Percentiles rank a stretch among this genome's conserved stretches.
Evolutionary conservation across 106 monocot species (phyloP).

Genomic region (Dioscorea dumetorum): DNA sequence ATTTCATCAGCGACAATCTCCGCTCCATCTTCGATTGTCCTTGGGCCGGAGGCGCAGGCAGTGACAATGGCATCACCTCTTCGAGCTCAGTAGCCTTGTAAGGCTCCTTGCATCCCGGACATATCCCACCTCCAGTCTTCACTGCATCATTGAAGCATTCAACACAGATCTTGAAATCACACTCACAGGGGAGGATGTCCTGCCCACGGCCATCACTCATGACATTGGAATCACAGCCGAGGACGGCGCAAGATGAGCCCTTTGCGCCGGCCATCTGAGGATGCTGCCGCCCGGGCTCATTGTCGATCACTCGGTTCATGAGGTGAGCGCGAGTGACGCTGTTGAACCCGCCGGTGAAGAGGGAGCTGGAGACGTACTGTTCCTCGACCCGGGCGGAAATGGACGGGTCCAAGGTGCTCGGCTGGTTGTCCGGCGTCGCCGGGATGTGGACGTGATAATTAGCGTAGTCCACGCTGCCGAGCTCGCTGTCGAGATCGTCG

Average conservation of each 20-base stretch:
- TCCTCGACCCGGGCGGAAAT: constrained; percentile 53
- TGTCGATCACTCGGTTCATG: constrained; percentile 48
- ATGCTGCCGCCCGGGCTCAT: constrained; percentile 12
- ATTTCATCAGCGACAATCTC: constrained; percentile 31
- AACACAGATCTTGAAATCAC: constrained; percentile 72
- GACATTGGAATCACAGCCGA: constrained; percentile 63
- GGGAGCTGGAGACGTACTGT: constrained; percentile 65
- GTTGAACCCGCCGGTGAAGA: constrained; percentile 97
- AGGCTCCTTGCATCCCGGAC: constrained; percentile 90
- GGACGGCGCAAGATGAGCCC: constrained; percentile 41
- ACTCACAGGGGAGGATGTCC: constrained; percentile 74
- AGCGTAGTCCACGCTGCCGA: constrained; percentile 49
- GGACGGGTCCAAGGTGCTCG: constrained; percentile 18
- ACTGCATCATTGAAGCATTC: constrained; percentile 83
- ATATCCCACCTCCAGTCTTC: constrained; percentile 37
- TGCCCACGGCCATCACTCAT: constrained; percentile 57
- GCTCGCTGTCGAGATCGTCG: constrained; percentile 54
- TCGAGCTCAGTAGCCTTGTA: constrained; percentile 61
- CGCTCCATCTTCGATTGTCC: constrained; percentile 25
- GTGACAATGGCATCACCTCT: constrained; percentile 25
- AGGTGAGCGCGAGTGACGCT: constrained; percentile 71
- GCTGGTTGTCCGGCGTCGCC: constrained; percentile 76
- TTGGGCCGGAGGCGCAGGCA: constrained; percentile 10
- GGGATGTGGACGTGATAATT: constrained; percentile 72
- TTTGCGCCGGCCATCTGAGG: constrained; percentile 33